phyloP scores from a whole-genome alignment of 1,139 yeast species.

The Pichia sp. region DNA sequence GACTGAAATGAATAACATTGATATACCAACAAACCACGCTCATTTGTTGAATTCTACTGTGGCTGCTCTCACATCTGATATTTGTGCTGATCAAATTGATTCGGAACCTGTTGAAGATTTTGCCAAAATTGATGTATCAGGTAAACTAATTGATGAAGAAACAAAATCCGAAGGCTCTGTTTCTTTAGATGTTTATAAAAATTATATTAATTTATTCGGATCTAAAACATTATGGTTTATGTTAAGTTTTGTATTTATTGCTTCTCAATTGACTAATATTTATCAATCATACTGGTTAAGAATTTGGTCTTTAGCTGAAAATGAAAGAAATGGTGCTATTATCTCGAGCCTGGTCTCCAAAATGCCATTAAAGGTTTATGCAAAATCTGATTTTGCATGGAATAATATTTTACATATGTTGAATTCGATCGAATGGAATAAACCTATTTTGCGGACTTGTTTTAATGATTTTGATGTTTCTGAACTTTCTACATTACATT shows the following conservation, averaged over 20 bases:
- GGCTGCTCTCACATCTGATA: constrained; percentile 20
- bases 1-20: constrained; percentile 32
- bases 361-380: constrained; percentile 4
- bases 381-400: constrained; percentile 7
- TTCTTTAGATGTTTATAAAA: constrained; percentile 57
- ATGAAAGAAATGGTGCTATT: constrained; percentile 12
- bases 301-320: constrained; percentile 41
- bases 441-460: constrained; percentile 23
- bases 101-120: constrained; percentile 9
- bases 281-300: constrained; percentile 56
- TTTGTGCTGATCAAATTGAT: constrained; percentile 22
- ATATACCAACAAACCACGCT: constrained; percentile 18
- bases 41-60: constrained; percentile 15
- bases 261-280: constrained; percentile 41
- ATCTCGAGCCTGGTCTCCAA: not conserved
- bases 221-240: constrained; percentile 29
- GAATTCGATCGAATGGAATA: constrained; percentile 23
- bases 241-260: constrained; percentile 18
- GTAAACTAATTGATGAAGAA: constrained; percentile 77
- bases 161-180: constrained; percentile 81
- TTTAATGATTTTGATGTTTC: constrained; percentile 19
- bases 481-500: constrained; percentile 31
- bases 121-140: constrained; percentile 30
- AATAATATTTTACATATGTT: constrained; percentile 9
- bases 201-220: constrained; percentile 68